These are phyloP conservation scores for Geotrichum australiense DNA, from an alignment of 1,139 yeast genomes.

Conservation along the genomic window DNA sequence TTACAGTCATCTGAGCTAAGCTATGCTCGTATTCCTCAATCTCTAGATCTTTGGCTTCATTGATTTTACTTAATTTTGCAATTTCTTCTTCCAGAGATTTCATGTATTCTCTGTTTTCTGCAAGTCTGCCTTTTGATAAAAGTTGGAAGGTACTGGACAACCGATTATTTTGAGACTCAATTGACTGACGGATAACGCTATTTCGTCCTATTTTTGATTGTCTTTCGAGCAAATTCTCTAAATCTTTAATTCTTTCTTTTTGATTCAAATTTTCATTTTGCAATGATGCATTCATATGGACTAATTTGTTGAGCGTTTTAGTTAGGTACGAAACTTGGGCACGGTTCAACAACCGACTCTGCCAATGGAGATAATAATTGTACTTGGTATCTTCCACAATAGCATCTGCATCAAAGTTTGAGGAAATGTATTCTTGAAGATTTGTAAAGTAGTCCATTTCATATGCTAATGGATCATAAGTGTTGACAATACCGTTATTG, in stretches of 20 bases:
- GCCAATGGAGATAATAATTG: slow-evolving; percentile 5
- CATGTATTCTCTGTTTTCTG: not conserved
- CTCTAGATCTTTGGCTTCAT: slow-evolving; percentile 1
- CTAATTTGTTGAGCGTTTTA: not conserved
- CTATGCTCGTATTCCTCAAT: slow-evolving; percentile 2
- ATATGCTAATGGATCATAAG: slow-evolving; percentile 7
- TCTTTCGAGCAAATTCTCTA: not conserved
- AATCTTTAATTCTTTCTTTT: slow-evolving; percentile 3
- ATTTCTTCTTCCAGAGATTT: not conserved
- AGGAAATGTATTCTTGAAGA: slow-evolving; percentile 5
- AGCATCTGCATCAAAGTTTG: slow-evolving; percentile 2
- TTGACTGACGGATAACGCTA: not conserved
- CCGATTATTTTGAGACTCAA: not conserved
- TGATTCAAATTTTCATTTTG: not conserved
- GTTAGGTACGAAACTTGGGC: slow-evolving; percentile 4
- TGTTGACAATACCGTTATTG: not conserved
- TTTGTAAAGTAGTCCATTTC: slow-evolving; percentile 4
- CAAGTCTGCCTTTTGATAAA: not conserved
- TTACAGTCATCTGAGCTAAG: not conserved
- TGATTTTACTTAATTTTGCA: not conserved
- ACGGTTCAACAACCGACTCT: not conserved
- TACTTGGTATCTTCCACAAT: slow-evolving; percentile 5
- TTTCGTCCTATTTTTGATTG: not conserved
- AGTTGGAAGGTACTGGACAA: not conserved
- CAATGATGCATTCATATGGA: not conserved